Evolutionary conservation across 1,284 basidiomycete genomes (phyloP), one percentile per base, ranked within the genome.

Genomic region (Ceratobasidium sp.): DNA sequence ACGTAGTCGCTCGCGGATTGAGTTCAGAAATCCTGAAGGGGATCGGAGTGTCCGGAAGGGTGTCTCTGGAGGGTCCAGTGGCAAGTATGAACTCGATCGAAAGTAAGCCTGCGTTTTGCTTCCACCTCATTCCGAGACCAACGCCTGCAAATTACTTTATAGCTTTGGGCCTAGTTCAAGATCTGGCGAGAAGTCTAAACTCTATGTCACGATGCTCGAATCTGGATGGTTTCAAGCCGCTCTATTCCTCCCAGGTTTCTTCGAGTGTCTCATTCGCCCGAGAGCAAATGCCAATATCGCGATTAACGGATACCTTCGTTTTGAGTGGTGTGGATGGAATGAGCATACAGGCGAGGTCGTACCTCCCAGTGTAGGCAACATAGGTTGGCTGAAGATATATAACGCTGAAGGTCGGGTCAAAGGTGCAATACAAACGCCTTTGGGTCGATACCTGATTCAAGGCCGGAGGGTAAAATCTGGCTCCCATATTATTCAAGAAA

Each of bases 331-430:
- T 30, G 60, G 60, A 16, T 30, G 46, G 5, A 46, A 60, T 11
- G 58, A 60, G 11, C 25, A 46, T n/a, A 23, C 25, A 3, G 29
- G n/a, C 11, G 27, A 60, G 14, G 49, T 46, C 21, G 25, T 36
- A 14, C 58, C 27, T 19, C 41, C 58, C 8, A 60, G 14, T 11
- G 27, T 30, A n/a, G 33, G 42, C 2, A 53, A 64, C 49, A 36
- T 42, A 19, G 60, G 60, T 11, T 64, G 60, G 60, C n/a, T 64
- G 8, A 64, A 53, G 36, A 64, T 64, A 23, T 23, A 64, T 19
- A 52, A 30, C 30, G n/a, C 60, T 21, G 60, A 52, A 39, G 58
- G 60, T n/a, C 47, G 49, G 19, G 49, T 44, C 36, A 64, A 64
- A 49, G 60, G 60, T 7, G 52, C 52, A 49, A 53, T 64, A 6